Evolutionary conservation across 345 rosid species (phyloP).

Genomic region (Hibiscus syriacus): DNA sequence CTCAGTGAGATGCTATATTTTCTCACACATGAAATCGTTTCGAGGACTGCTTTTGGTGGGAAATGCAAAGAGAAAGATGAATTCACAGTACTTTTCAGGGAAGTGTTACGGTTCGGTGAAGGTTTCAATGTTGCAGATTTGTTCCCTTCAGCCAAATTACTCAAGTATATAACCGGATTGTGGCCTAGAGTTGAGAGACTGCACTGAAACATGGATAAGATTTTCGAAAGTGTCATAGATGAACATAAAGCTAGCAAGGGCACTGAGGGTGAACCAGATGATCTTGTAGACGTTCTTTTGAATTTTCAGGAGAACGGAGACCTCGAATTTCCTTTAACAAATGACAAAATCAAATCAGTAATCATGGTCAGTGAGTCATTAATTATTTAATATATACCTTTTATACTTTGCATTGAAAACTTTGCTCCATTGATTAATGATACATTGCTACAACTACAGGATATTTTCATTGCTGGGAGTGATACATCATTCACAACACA

Average conservation of each 20-base stretch:
- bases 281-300: conserved; percentile 4
- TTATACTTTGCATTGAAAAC: background rate
- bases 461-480: background rate
- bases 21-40: background rate
- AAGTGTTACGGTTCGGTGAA: background rate
- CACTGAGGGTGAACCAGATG: background rate
- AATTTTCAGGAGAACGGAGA: background rate
- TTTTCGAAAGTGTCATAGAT: background rate
- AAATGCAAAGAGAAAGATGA: background rate
- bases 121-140: no score
- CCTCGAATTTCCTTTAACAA: no score
- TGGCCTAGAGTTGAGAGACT: background rate
- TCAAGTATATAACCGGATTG: background rate
- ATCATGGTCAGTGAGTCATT: background rate
- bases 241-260: background rate
- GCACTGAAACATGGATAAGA: background rate
- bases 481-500: background rate
- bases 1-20: background rate
- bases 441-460: background rate
- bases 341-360: background rate
- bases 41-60: no score
- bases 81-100: background rate
- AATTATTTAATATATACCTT: background rate
- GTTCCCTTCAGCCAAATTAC: background rate
- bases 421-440: background rate